Conservation (phyloP, 768 basidiomycete genomes). For the Mycena galopus region DNA sequence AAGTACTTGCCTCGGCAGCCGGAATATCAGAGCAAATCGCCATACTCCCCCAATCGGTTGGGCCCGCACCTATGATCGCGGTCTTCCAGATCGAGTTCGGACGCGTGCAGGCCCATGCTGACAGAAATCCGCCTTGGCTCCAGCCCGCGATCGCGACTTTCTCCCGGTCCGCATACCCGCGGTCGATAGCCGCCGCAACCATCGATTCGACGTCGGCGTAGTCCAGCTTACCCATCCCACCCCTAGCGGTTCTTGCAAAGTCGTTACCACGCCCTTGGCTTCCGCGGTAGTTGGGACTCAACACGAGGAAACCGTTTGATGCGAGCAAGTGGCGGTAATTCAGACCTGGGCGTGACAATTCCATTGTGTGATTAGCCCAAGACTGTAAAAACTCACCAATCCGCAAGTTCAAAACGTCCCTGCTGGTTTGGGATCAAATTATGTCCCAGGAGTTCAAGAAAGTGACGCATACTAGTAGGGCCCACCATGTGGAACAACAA, state of each 20-base stretch:
- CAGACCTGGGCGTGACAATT: neutral
- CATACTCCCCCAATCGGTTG: slow-evolving; percentile 35
- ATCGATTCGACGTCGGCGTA: slow-evolving; percentile 35
- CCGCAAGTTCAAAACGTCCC: slow-evolving; percentile 21
- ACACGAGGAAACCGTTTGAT: slow-evolving; percentile 32
- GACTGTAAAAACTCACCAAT: neutral
- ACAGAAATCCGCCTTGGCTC: slow-evolving; percentile 33
- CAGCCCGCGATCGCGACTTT: slow-evolving; percentile 36
- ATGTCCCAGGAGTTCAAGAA: neutral
- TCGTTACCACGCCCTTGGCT: slow-evolving; percentile 27
- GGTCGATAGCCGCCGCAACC: slow-evolving; percentile 28
- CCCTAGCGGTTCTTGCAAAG: slow-evolving; percentile 22
- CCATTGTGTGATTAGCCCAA: neutral
- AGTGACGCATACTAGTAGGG: slow-evolving; percentile 21
- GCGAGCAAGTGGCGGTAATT: slow-evolving; percentile 23
- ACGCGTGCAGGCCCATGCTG: slow-evolving; percentile 33
- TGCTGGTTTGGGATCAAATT: neutral
- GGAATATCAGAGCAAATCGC: slow-evolving; percentile 24
- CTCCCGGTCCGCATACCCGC: slow-evolving; percentile 16
- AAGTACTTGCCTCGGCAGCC: slow-evolving; percentile 17
- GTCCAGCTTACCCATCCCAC: slow-evolving; percentile 32
- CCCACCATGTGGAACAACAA: slow-evolving; percentile 32
- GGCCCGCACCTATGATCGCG: slow-evolving; percentile 25
- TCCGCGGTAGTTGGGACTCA: slow-evolving; percentile 35
- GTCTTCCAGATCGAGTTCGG: slow-evolving; percentile 33